Base-by-base conservation (phyloP, 129 eudicot genomes). In the Glebionis coronaria region DNA sequence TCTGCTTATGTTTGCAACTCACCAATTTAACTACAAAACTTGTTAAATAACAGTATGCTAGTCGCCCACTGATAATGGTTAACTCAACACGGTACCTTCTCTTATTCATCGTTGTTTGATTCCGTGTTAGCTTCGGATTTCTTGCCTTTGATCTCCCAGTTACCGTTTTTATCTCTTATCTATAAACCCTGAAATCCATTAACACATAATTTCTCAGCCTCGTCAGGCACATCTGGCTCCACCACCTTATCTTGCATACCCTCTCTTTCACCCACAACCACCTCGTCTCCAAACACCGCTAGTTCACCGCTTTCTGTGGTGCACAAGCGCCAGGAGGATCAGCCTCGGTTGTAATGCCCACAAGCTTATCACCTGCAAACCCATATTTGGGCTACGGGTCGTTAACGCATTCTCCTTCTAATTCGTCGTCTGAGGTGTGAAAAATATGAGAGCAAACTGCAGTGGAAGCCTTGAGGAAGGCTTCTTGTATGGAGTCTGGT, bases 161-260 rank as follows among this genome's bases (percentile, higher is more conserved):
- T 16, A 44, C 16, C 59, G 50, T 65, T 71, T 75, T 77, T 85
- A 47, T 62, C 90, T 42, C 86, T 85, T 12, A 91, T 85, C 67
- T 79, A 66, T 78, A 91, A 74, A 16, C 88, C 97, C 58, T 65
- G 68, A 60, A 88, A 58, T 47, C 81, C 92, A 65, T 84, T 90
- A n/a, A n/a, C n/a, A n/a, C n/a, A n/a, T n/a, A n/a, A n/a, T n/a
- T n/a, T n/a, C n/a, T n/a, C n/a, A n/a, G n/a, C n/a, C n/a, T n/a
- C n/a, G n/a, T n/a, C n/a, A n/a, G n/a, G n/a, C n/a, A n/a, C n/a
- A n/a, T n/a, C n/a, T n/a, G n/a, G n/a, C n/a, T n/a, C n/a, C n/a
- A n/a, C n/a, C n/a, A n/a, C n/a, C n/a, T n/a, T n/a, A n/a, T n/a
- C n/a, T n/a, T n/a, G n/a, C n/a, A n/a, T n/a, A n/a, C n/a, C n/a